These are phyloP conservation scores for Trichophyton schoenleinii DNA, from an alignment of 2,329 filamentous ascomycete genomes.

Conservation along the genomic window DNA sequence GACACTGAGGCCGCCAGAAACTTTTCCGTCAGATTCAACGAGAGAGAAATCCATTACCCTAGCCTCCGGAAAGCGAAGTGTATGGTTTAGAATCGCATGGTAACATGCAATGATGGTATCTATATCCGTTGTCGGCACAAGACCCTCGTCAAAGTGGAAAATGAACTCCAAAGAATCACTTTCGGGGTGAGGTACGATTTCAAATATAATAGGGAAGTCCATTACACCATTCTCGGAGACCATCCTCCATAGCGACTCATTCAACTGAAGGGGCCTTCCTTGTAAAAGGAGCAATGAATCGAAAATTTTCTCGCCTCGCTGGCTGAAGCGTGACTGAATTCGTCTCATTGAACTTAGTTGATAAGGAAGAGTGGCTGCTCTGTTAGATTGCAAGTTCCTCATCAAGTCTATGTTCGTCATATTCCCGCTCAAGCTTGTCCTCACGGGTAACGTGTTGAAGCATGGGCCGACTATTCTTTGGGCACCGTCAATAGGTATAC, in stretches of 20 bases:
- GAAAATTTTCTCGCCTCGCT: constrained; percentile 50
- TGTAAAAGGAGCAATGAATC: constrained; percentile 74
- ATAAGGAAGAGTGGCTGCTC: constrained; percentile 49
- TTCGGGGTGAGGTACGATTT: constrained; percentile 48
- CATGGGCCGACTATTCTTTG: constrained; percentile 72
- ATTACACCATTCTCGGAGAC: constrained; percentile 43
- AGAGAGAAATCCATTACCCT: constrained; percentile 19
- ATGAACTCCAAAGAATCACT: constrained; percentile 45
- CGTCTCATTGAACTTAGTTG: constrained; percentile 64
- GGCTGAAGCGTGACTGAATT: constrained; percentile 46
- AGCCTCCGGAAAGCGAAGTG: constrained; percentile 21
- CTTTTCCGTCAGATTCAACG: neutral
- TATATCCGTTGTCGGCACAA: constrained; percentile 16
- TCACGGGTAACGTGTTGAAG: constrained; percentile 76
- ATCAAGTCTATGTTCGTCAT: constrained; percentile 46
- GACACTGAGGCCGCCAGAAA: constrained; percentile 1
- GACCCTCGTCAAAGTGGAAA: constrained; percentile 46
- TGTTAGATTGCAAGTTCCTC: constrained; percentile 48
- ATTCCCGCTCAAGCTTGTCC: constrained; percentile 41
- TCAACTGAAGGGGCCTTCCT: constrained; percentile 38
- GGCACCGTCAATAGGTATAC: constrained; percentile 50
- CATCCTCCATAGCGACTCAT: constrained; percentile 40
- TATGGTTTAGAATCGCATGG: constrained; percentile 23
- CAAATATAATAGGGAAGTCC: constrained; percentile 62
- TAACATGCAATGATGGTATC: constrained; percentile 21